Evolutionary conservation across 305 asterid genomes (phyloP), one percentile per base, ranked within the genome.

Genomic region (Fraxinus floribunda): DNA sequence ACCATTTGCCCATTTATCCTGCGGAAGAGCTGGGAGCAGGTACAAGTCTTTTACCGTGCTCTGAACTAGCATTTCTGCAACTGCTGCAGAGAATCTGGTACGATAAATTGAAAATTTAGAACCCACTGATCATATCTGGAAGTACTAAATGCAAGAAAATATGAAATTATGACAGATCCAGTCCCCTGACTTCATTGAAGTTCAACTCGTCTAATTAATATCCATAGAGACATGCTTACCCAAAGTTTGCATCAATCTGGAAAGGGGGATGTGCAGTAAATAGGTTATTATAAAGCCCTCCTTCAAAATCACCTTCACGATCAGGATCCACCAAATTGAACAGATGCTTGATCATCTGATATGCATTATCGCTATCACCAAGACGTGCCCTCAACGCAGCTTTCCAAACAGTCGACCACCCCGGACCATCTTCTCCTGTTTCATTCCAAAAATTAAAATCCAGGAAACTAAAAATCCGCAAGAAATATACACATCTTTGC

Each of bases 181-280:
- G 62, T 52, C 62, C 62, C 22, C 22, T 1, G 62, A 4, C 18
- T 3, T 15, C n/a, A 46, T 46, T 46, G 57, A 70, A 70, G 75
- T 8, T 70, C 38, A 70, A 13, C 11, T 41, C 46, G 7, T 26
- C 18, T 29, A 24, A 10, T 68, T 35, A n/a, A 20, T 78, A 13
- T 55, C 52, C 81, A 29, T 62, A 34, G 62, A 36, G 34, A 80
- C 7, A 41, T 73, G 81, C 88, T 84, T 87, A 90, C 97, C 98
- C 98, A 22, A 93, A 93, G 81, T 93, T 94, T 36, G 97, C 98
- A 73, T 94, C 97, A n/a, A 94, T 93, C 88, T 94, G 97, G 89
- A 94, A 94, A 85, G 95, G 97, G 68, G 98, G 97, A 75, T 93
- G 98, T 71, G 98, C 91, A n/a, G 93, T 89, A 36, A 94, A 93